phyloP scores from a whole-genome alignment of 106 monocot species.

The Triglochin maritima region DNA sequence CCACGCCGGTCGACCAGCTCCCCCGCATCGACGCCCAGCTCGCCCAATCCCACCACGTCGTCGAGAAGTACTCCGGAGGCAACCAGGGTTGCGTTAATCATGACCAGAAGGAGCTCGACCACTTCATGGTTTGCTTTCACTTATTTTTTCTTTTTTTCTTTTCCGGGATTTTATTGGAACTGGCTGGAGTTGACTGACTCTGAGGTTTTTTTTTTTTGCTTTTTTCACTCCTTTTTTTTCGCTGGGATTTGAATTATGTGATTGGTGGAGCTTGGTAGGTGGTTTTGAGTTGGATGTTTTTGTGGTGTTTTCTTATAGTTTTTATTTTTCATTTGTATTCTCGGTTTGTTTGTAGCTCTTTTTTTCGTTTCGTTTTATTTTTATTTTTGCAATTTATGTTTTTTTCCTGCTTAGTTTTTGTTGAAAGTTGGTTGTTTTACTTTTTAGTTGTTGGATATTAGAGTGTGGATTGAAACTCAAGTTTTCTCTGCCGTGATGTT shows the following conservation, averaged over 20 bases:
- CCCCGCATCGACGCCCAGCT: conserved; percentile 86
- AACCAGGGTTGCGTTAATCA: conserved; percentile 16
- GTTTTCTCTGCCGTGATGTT: too few species aligned
- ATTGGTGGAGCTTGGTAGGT: background rate
- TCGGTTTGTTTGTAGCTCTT: too few species aligned
- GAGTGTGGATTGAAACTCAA: too few species aligned
- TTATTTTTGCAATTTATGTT: too few species aligned
- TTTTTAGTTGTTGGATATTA: too few species aligned
- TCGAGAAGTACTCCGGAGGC: conserved; percentile 41
- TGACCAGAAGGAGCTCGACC: conserved; percentile 80
- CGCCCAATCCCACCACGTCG: conserved; percentile 47
- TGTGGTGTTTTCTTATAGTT: too few species aligned
- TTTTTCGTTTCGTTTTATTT: too few species aligned
- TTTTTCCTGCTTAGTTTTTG: too few species aligned
- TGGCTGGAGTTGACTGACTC: background rate
- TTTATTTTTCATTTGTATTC: too few species aligned
- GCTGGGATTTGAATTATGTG: background rate
- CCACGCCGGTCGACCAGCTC: conserved; percentile 90
- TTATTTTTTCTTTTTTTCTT: background rate
- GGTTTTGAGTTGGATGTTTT: too few species aligned
- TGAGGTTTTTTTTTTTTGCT: background rate
- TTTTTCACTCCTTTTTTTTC: background rate
- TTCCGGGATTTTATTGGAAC: background rate
- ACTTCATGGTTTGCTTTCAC: conserved; percentile 60
- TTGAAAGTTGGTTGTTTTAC: too few species aligned